Base-by-base conservation (phyloP, 768 basidiomycete species). In the Obba rivulosa region DNA sequence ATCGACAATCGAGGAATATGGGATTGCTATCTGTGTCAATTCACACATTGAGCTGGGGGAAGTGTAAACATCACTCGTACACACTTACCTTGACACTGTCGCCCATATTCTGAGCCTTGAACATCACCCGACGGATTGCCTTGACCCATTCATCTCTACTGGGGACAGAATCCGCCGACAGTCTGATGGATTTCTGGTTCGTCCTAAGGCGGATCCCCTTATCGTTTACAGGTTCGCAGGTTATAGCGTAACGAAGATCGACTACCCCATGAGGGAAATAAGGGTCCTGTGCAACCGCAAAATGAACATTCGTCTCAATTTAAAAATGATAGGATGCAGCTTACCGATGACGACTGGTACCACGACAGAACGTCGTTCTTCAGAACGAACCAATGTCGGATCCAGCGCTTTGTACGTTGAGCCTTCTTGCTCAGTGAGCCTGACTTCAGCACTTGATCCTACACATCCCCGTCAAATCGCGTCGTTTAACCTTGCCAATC, bases 231-330 rank as follows among this genome's bases (percentile, higher is more conserved):
- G 89, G 72, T 46, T 97, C 94, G 62, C 95, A 96, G 20, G 87
- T 79, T 39, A 91, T 86, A 7, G 88, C 87, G 66, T 98, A 98
- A 51, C 93, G 88, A 25, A 99, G 70, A 59, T 96, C 92, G n/a
- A 94, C 77, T 48, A 97, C 92, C 21, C 93, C 96, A 56, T 93
- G 89, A 10, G 94, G 90, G 65, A 99, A 99, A 67, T 99, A 99
- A 2, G 94, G 95, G 58, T 99, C 93, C 92, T 95, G 52, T 43
- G 35, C 56, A 46, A 10, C 46, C 45, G 51, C 17, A 34, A 41
- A 45, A 5, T 47, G 56, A 13, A 25, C 13, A 20, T 41, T 10
- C 22, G 41, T 39, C 45, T 4, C 16, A 16, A 41, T 36, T 21
- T 43, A 18, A 34, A n/a, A n/a, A n/a, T n/a, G n/a, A n/a, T n/a